Percentiles rank a stretch among this genome's conserved stretches.
These are phyloP conservation scores for Talaromyces islandicus DNA, from an alignment of 2,329 filamentous ascomycete genomes.

Conservation along the genomic window DNA sequence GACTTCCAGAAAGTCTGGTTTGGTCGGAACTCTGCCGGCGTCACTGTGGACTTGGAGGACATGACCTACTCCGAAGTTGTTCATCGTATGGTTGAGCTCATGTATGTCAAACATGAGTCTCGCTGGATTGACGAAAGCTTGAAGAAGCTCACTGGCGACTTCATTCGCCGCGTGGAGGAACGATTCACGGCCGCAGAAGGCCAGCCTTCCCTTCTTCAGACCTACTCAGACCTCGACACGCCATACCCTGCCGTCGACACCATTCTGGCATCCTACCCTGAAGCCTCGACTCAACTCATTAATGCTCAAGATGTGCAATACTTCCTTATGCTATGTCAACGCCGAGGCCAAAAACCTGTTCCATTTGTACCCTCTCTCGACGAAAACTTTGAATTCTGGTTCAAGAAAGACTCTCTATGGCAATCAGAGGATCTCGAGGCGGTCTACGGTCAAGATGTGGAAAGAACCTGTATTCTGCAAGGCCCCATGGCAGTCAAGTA, in stretches of 20 bases:
- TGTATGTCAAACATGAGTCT: constrained; percentile 85
- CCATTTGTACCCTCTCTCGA: constrained; percentile 95
- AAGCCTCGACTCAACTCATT: constrained; percentile 84
- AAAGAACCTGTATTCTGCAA: constrained; percentile 91
- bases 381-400: constrained; percentile 97
- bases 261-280: constrained; percentile 76
- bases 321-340: constrained; percentile 87
- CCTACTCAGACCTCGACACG: constrained; percentile 77
- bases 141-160: constrained; percentile 79
- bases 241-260: constrained; percentile 73
- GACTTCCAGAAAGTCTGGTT: constrained; percentile 99
- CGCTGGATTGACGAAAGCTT: constrained; percentile 89
- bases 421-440: constrained; percentile 97
- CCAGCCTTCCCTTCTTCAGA: constrained; percentile 79
- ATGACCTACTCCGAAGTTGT: constrained; percentile 93
- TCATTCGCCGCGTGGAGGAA: constrained; percentile 94
- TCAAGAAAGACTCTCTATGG: constrained; percentile 99
- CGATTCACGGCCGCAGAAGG: constrained; percentile 73
- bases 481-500: constrained; percentile 89
- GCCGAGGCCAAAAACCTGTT: constrained; percentile 88
- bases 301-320: constrained; percentile 98
- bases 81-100: constrained; percentile 78
- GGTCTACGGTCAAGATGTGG: constrained; percentile 92
- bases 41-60: constrained; percentile 82
- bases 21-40: constrained; percentile 71